Base-by-base conservation (phyloP, 1,139 yeast genomes). In the Lodderomyces parapsilosis region DNA sequence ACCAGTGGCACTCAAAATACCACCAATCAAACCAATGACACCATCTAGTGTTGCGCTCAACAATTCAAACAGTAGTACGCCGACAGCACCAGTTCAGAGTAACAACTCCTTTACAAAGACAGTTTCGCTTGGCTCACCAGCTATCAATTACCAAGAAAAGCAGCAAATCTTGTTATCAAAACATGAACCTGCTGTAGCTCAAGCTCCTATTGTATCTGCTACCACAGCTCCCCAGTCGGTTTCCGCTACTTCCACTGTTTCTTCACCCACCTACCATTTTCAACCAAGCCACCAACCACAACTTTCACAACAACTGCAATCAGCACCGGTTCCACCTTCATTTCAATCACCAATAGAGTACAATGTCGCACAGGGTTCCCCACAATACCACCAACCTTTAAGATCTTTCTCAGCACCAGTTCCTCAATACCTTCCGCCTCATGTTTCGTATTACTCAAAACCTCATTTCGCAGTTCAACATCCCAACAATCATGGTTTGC, bases 31-130 rank as follows among this genome's bases (percentile, higher is more conserved):
- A 25, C 51, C 56, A 17, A 42, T 51, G 11, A 43, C 53, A 20
- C 48, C 53, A 4, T 47, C 55, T n/a, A 54, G 53, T 40, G 54
- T 54, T 42, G 42, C 48, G 18, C 42, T 47, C 23, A 24, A 22
- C 11, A 25, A 20, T 8, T 25, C 23, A 24, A 24, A 34, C 14
- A 28, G 24, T 27, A 37, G 38, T 22, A 25, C 40, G 25, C 32
- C 43, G 13, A 18, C 49, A 43, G 41, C 46, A 33, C 43, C 44
- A 34, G 40, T 46, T 19, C 33, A 5, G 19, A 15, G 19, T 30
- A 15, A 10, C 7, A 17, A 14, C 18, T 5, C 9, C 18, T 28
- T 28, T 4, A 8, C 33, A 15, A 30, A 15, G 15, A 3, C 19
- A 4, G 15, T 15, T 44, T 22, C 49, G 41, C 28, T 42, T 48